These are phyloP conservation scores for Mycena galopus DNA, from an alignment of 768 basidiomycete genomes.

Conservation along the genomic window DNA sequence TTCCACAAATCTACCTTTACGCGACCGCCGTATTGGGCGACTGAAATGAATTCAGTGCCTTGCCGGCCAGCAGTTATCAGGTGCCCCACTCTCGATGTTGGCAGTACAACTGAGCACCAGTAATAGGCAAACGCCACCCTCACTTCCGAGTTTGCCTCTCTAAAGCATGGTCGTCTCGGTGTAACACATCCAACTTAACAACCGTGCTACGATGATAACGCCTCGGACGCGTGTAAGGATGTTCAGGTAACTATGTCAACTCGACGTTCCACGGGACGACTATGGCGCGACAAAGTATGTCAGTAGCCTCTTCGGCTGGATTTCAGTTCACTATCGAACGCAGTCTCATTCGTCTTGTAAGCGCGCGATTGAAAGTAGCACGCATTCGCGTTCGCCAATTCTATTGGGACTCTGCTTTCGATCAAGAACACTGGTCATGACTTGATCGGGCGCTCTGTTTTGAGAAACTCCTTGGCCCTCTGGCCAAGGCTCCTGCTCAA, in stretches of 20 bases:
- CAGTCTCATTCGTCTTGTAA: conserved; percentile 10
- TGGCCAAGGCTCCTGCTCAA: conserved; percentile 19
- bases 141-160: conserved; percentile 15
- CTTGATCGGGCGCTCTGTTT: conserved; percentile 17
- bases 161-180: conserved; percentile 19
- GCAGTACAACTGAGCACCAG: conserved; percentile 6
- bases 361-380: conserved; percentile 14
- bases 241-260: conserved; percentile 21
- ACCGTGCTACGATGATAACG: conserved; percentile 16
- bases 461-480: conserved; percentile 17
- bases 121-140: not conserved
- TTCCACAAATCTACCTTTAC: too few species aligned
- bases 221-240: conserved; percentile 17
- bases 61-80: conserved; percentile 3
- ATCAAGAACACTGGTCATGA: conserved; percentile 30
- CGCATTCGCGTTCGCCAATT: conserved; percentile 13
- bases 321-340: conserved; percentile 7
- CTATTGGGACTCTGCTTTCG: conserved; percentile 12
- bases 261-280: conserved; percentile 10
- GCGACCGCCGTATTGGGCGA: too few species aligned
- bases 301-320: conserved; percentile 8
- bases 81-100: not conserved
- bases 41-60: not conserved
- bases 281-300: conserved; percentile 22
- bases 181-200: conserved; percentile 17